These are phyloP conservation scores for Gillenia trifoliata DNA, from an alignment of 306 rosid species.

Conservation along the genomic window DNA sequence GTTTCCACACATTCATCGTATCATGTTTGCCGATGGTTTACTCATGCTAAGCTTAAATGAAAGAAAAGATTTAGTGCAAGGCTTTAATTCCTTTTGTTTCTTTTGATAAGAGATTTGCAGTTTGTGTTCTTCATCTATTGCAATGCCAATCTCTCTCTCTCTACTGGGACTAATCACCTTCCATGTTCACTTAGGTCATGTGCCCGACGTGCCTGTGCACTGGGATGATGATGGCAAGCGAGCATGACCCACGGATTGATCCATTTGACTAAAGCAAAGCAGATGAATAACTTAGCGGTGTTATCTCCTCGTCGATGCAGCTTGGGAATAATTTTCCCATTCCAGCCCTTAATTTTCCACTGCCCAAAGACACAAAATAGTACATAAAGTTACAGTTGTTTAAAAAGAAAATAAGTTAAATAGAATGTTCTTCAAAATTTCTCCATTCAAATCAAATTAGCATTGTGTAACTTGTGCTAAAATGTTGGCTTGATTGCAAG, in stretches of 20 bases:
- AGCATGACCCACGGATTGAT: slow-evolving; percentile 83
- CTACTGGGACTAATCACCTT: not conserved
- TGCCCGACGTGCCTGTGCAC: slow-evolving; percentile 96
- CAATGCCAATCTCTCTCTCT: not conserved
- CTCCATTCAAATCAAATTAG: too few relatives aligned
- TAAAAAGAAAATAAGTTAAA: not conserved
- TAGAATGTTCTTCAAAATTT: not conserved
- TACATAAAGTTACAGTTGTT: not conserved
- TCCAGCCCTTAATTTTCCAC: not conserved
- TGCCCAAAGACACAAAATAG: not conserved
- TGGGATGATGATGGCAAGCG: slow-evolving; percentile 96
- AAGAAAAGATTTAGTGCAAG: not conserved
- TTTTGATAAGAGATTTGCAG: not conserved
- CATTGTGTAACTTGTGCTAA: too few relatives aligned
- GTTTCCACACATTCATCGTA: not conserved
- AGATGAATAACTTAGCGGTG: not conserved
- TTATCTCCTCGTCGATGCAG: not conserved
- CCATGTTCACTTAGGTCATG: slow-evolving; percentile 59
- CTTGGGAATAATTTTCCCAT: not conserved
- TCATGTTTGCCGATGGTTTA: not conserved
- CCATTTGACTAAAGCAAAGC: slow-evolving; percentile 62
- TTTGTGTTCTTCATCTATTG: not conserved
- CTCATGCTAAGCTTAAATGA: too few relatives aligned
- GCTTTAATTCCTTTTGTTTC: not conserved
- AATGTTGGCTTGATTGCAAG: not conserved